Evolutionary conservation across 495 filamentous ascomycete species (phyloP).

Genomic region (Penicillium flavigenum): DNA sequence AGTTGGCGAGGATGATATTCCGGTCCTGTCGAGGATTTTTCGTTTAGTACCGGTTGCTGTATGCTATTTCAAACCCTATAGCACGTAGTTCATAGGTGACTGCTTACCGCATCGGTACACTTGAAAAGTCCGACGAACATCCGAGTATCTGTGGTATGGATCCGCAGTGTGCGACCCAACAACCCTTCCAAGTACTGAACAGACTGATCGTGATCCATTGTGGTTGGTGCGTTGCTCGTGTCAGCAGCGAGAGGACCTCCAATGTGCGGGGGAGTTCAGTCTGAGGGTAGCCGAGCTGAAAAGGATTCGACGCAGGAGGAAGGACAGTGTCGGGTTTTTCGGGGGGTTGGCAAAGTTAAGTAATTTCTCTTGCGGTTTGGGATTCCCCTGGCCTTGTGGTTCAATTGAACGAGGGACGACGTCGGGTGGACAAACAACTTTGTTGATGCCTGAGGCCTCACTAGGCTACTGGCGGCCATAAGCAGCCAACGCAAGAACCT

Average conservation of each 20-base stretch:
- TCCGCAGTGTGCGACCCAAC: conserved; percentile 60
- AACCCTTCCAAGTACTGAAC: conserved; percentile 47
- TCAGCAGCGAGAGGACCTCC: conserved; percentile 27
- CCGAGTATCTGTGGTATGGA: conserved; percentile 79
- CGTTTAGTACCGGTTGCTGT: conserved; percentile 8
- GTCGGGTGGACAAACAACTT: conserved; percentile 4
- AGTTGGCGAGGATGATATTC: conserved; percentile 82
- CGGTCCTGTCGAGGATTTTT: conserved; percentile 52
- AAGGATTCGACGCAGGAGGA: neutral
- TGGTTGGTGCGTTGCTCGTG: conserved; percentile 11
- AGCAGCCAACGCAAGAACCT: neutral
- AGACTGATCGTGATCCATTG: conserved; percentile 45
- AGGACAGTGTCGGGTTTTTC: neutral
- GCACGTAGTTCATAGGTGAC: neutral
- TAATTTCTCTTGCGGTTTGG: neutral
- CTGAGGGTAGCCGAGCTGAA: neutral
- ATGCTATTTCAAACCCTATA: neutral
- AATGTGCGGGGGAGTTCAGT: conserved; percentile 5
- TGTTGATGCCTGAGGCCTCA: conserved; percentile 15
- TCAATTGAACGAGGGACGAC: conserved; percentile 1
- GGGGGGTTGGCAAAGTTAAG: neutral
- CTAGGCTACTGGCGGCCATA: neutral
- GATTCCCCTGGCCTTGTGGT: neutral
- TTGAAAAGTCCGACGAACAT: conserved; percentile 91
- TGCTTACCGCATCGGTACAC: conserved; percentile 83